Evolutionary conservation across 345 rosid species (phyloP).

Genomic region (Salix udensis): DNA sequence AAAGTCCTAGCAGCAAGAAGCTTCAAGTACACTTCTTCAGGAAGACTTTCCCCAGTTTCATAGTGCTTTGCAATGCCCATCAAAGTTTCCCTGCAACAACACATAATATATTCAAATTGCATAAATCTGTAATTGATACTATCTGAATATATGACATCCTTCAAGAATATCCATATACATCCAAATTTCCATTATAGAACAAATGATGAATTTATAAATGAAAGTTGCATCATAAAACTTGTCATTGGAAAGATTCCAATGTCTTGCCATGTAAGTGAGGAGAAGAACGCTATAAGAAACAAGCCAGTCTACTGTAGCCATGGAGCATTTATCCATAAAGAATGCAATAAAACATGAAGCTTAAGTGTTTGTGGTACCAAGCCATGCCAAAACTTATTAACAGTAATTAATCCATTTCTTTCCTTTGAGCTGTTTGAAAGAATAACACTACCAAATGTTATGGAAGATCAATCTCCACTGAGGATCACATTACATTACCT

Average conservation of each 20-base stretch:
- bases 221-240: neutral
- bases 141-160: neutral
- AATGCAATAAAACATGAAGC: neutral
- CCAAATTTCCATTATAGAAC: neutral
- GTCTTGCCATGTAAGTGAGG: neutral
- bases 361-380: neutral
- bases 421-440: neutral
- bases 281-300: neutral
- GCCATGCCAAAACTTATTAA: neutral
- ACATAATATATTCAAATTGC: slow-evolving; percentile 5
- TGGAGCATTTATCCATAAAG: neutral
- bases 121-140: neutral
- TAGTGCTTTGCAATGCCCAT: slow-evolving; percentile 91
- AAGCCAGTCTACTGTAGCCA: neutral
- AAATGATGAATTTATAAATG: neutral
- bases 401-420: neutral
- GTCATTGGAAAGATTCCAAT: neutral
- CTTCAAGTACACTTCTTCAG: slow-evolving; percentile 74
- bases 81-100: slow-evolving; percentile 66
- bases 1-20: slow-evolving; percentile 90
- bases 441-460: slow-evolving; percentile 3
- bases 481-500: slow-evolving; percentile 39
- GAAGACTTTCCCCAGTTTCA: slow-evolving; percentile 76
- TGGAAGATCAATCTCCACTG: neutral
- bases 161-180: neutral